phyloP scores from a whole-genome alignment of 2,329 filamentous ascomycete species.

The Arthroderma sp. region DNA sequence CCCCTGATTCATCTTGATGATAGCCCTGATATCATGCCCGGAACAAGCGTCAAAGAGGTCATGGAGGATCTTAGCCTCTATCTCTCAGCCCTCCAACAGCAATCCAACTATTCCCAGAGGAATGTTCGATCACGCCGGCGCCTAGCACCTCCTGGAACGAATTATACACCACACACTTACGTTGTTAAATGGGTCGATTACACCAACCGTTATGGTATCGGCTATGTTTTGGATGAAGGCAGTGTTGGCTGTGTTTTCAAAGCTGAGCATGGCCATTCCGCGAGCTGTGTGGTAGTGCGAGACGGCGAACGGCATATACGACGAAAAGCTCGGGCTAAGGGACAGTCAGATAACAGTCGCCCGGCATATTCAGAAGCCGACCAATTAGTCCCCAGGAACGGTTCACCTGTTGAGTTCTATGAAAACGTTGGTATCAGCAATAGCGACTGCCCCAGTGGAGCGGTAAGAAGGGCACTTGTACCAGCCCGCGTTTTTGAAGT shows the following conservation, averaged over 20 bases:
- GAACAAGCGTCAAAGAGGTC: slow-evolving; percentile 28
- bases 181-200: slow-evolving; percentile 43
- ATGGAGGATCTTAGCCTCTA: slow-evolving; percentile 27
- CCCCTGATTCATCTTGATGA: slow-evolving; percentile 28
- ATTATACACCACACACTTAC: slow-evolving; percentile 28
- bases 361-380: slow-evolving; percentile 27
- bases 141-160: slow-evolving; percentile 14
- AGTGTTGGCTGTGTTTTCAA: slow-evolving; percentile 39
- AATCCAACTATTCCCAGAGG: slow-evolving; percentile 4
- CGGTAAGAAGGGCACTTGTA: slow-evolving; percentile 29
- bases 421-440: slow-evolving; percentile 28
- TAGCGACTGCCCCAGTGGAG: slow-evolving; percentile 18
- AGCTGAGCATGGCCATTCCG: slow-evolving; percentile 30
- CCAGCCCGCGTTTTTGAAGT: slow-evolving; percentile 28
- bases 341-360: slow-evolving; percentile 14
- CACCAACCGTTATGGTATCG: slow-evolving; percentile 39
- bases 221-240: slow-evolving; percentile 38
- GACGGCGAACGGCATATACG: slow-evolving; percentile 35
- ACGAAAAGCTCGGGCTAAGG: slow-evolving; percentile 29
- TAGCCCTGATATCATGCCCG: slow-evolving; percentile 23
- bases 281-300: slow-evolving; percentile 33
- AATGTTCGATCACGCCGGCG: slow-evolving; percentile 13
- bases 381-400: slow-evolving; percentile 31
- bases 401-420: slow-evolving; percentile 34
- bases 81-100: slow-evolving; percentile 24